Evolutionary conservation across 495 filamentous ascomycete species (phyloP), one percentile per base, ranked within the genome.

Genomic region (Aspergillus sclerotiicarbonarius): DNA sequence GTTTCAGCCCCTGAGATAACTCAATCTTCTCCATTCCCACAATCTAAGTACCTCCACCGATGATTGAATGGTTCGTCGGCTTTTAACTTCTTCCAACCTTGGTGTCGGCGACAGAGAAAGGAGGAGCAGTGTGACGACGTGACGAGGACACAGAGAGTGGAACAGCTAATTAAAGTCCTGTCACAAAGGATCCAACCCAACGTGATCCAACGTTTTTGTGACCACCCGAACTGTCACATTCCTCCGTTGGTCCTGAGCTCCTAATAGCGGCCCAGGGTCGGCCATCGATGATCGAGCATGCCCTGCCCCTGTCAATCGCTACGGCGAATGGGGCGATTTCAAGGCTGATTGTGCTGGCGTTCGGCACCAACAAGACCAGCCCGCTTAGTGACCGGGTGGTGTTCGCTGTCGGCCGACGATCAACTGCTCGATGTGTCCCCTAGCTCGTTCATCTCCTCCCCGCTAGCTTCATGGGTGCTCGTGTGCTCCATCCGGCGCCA

Each of bases 361-460:
- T 49, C 46, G 46, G 30, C 43, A 37, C 18, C 21, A 33, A 53
- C 25, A 35, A 16, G 21, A 12, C 56, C 12, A 33, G 13, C 45
- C 51, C 35, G 35, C 32, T 53, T 18, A 20, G 35, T 12, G 51
- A 12, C 51, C n/a, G n/a, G n/a, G n/a, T n/a, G n/a, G 3, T 32
- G 51, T 53, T 57, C 25, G 41, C 45, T 53, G 56, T 58, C 30
- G n/a, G 39, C 41, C 12, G 56, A 32, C 56, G 56, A 58, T 58
- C 56, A 15, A 18, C 49, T 47, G 18, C 30, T 30, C 39, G 41
- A 35, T 43, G 45, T 37, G 32, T 10, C 49, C 56, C 37, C 52
- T 58, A 53, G 46, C 45, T 35, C 43, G 43, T 48, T 49, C 45
- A 19, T 56, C 15, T 39, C 30, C 18, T 30, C 44, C 30, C 54